These are phyloP conservation scores for Pachysandra terminalis DNA, from an alignment of 164 flowering plant species.

Conservation along the genomic window DNA sequence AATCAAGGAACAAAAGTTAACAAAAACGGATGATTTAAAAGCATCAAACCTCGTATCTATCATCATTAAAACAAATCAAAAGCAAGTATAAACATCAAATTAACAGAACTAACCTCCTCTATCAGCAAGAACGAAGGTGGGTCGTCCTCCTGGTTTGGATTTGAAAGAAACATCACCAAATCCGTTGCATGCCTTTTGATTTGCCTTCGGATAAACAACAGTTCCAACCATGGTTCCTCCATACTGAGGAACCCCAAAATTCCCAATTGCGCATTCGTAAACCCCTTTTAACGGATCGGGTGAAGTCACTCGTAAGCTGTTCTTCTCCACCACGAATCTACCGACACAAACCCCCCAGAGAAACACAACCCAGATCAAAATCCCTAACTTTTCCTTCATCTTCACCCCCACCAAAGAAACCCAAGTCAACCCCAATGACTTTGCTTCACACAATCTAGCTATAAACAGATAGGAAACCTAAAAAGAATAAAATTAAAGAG, in stretches of 20 bases:
- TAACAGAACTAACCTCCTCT: slow-evolving; percentile 60
- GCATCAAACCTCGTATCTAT: neutral
- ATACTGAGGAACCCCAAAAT: slow-evolving; percentile 94
- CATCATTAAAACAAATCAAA: neutral
- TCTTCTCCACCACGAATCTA: slow-evolving; percentile 93
- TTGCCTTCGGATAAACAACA: slow-evolving; percentile 65
- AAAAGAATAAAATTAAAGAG: neutral
- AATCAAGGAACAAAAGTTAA: slow-evolving; percentile 1
- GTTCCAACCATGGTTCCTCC: slow-evolving; percentile 83
- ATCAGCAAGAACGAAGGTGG: slow-evolving; percentile 72
- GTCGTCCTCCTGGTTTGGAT: slow-evolving; percentile 71
- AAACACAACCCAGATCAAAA: slow-evolving; percentile 36
- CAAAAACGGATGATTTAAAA: neutral
- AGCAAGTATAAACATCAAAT: neutral
- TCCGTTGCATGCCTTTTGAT: slow-evolving; percentile 75
- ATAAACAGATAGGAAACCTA: slow-evolving; percentile 13
- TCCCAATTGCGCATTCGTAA: slow-evolving; percentile 90
- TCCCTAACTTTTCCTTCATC: slow-evolving; percentile 46
- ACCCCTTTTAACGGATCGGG: slow-evolving; percentile 58
- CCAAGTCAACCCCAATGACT: neutral
- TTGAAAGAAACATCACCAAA: slow-evolving; percentile 62
- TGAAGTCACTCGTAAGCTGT: slow-evolving; percentile 75
- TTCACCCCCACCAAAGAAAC: neutral
- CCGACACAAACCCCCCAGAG: slow-evolving; percentile 43
- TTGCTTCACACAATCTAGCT: neutral